Evolutionary conservation across 495 filamentous ascomycete species (phyloP).

Genomic region (Podospora fimiseda): DNA sequence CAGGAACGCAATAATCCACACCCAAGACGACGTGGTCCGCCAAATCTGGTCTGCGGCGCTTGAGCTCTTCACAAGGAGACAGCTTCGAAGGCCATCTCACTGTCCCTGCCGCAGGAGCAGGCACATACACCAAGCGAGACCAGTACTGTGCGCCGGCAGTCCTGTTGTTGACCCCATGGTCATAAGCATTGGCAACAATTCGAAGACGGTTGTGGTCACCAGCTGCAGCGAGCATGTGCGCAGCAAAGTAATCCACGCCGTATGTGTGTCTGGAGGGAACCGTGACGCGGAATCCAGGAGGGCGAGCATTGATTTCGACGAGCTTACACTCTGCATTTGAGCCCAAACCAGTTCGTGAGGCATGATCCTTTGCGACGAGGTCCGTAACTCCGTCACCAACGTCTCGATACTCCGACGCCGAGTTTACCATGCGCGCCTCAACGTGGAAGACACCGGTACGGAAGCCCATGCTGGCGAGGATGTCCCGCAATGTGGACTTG

Average conservation of each 20-base stretch:
- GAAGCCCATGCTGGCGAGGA: constrained; percentile 31
- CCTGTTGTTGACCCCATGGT: not conserved
- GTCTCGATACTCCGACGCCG: constrained; percentile 21
- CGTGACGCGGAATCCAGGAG: constrained; percentile 28
- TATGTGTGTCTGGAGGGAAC: constrained; percentile 27
- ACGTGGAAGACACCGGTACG: constrained; percentile 27
- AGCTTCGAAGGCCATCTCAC: constrained; percentile 8
- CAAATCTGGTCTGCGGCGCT: constrained; percentile 19
- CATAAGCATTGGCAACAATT: constrained; percentile 23
- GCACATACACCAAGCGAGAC: constrained; percentile 26
- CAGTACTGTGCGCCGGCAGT: constrained; percentile 21
- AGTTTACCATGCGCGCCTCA: constrained; percentile 30
- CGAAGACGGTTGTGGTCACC: constrained; percentile 22
- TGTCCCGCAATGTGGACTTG: constrained; percentile 21
- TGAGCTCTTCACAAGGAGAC: constrained; percentile 23
- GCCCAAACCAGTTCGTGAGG: not conserved
- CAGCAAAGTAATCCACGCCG: constrained; percentile 37
- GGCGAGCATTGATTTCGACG: constrained; percentile 37
- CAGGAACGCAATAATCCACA: constrained; percentile 18
- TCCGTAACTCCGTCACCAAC: constrained; percentile 14
- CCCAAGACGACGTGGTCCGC: constrained; percentile 16
- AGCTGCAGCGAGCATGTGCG: constrained; percentile 28
- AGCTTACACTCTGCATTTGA: constrained; percentile 23
- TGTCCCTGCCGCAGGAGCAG: constrained; percentile 17
- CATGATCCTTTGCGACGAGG: constrained; percentile 5